Base-by-base conservation (phyloP, 176 grass and related monocot genomes). In the Oropetium thomaeum region DNA sequence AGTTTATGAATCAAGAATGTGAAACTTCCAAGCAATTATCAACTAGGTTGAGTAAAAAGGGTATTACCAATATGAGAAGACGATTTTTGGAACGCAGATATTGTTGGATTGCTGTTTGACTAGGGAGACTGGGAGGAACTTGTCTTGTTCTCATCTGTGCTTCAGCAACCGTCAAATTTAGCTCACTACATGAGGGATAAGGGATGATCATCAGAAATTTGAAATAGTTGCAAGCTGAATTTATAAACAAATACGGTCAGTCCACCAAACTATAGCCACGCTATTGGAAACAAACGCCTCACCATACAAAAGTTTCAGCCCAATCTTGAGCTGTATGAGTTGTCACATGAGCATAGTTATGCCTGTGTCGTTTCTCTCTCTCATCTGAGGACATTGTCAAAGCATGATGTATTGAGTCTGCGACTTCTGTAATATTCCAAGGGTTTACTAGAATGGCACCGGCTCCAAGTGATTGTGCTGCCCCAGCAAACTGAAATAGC, bases 221-320 rank as follows among this genome's bases (percentile, higher is more conserved):
- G 35, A 45, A 42, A n/a, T n/a, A 45, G 22, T 5, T 44, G 23
- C 35, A 74, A 71, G 33, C 19, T 78, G 61, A 54, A 3, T 71
- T 20, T 54, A 70, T 43, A 40, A 60, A 37, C 14, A 35, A 69
- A 79, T 19, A 12, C 38, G 38, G 12, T 25, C 19, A 13, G 62
- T 68, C 22, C 51, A 67, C 28, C 17, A 58, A 76, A 25, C 20
- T 42, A 71, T 9, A 82, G 33, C 4, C 38, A 23, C 51, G 53
- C 28, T 48, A 83, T 27, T 64, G 33, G 28, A 83, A 62, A 87
- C n/a, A 1, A 76, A 19, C 52, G 78, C 17, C 84, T 87, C 30
- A 95, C 96, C 89, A 95, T 82, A 95, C 92, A 79, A 99, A 99
- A 75, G 87, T 99, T 89, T 99, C 96, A 34, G 96, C 92, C 96